Percentiles rank a stretch among this genome's conserved stretches.
Evolutionary conservation across 139 green algal genomes (phyloP).

Genomic region (Astrephomene gubernaculifera): DNA sequence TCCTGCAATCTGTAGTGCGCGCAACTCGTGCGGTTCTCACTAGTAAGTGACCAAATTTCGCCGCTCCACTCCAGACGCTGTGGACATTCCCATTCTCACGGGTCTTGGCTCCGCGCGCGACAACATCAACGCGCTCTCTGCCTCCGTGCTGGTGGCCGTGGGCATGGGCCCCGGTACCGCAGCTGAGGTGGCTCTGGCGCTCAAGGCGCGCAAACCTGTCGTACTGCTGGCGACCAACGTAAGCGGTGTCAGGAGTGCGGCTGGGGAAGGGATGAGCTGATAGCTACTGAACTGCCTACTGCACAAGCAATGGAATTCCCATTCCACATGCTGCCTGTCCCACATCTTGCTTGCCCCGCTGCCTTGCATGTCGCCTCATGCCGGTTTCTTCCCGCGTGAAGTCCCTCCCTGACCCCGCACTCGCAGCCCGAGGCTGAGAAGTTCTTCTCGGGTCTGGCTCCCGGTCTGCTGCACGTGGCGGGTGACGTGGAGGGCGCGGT

Average conservation of each 20-base stretch:
- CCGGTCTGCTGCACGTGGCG: slow-evolving; percentile 35
- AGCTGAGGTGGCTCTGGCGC: slow-evolving; percentile 48
- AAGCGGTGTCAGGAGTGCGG: no score
- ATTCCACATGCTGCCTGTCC: no score
- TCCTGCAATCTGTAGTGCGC: no score
- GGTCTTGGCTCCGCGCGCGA: slow-evolving; percentile 55
- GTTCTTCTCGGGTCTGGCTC: slow-evolving; percentile 38
- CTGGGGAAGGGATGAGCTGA: no score
- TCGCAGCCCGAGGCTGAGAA: slow-evolving; percentile 36
- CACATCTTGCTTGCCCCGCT: no score
- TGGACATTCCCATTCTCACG: slow-evolving; percentile 64
- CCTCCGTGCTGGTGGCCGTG: slow-evolving; percentile 47
- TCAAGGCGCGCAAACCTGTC: slow-evolving; percentile 51
- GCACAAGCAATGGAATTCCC: no score
- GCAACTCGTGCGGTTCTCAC: no score
- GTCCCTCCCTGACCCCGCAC: background rate
- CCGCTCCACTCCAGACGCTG: background rate
- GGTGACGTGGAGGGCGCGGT: slow-evolving; percentile 39
- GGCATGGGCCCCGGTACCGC: slow-evolving; percentile 56
- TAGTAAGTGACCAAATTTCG: no score
- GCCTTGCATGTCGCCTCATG: background rate
- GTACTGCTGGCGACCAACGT: slow-evolving; percentile 32
- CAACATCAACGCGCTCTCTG: slow-evolving; percentile 60
- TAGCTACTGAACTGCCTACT: no score
- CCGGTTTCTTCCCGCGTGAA: background rate